These are phyloP conservation scores for Aphanoascus verrucosus DNA, from an alignment of 2,329 filamentous ascomycete genomes.

Conservation along the genomic window DNA sequence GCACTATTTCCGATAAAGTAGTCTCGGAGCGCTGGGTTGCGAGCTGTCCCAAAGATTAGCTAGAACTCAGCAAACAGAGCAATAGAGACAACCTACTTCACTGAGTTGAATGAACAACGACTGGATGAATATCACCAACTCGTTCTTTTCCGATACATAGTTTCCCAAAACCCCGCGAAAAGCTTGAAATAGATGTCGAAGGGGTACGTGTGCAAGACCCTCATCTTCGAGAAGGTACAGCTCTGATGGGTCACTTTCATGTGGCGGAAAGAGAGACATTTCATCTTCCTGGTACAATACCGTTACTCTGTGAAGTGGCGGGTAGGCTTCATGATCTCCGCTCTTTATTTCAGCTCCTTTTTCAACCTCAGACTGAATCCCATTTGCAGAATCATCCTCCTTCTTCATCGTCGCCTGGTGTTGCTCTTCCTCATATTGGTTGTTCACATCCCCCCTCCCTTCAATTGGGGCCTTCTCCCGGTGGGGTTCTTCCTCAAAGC, in stretches of 20 bases:
- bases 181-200: constrained; percentile 47
- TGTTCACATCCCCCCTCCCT: background rate
- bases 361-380: background rate
- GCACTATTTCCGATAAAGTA: constrained; percentile 47
- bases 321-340: constrained; percentile 14
- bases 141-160: constrained; percentile 46
- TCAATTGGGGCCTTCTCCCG: background rate
- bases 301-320: constrained; percentile 37
- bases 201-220: constrained; percentile 41
- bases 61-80: background rate
- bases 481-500: too few species aligned
- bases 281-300: constrained; percentile 47
- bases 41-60: constrained; percentile 35
- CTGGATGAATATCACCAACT: constrained; percentile 47
- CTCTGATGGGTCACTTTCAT: constrained; percentile 43
- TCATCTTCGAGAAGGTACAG: constrained; percentile 49
- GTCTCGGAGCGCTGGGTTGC: constrained; percentile 40
- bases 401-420: background rate
- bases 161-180: constrained; percentile 47
- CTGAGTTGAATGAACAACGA: constrained; percentile 46
- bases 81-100: constrained; percentile 41
- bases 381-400: background rate
- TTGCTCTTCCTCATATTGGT: background rate
- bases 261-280: constrained; percentile 50
- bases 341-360: constrained; percentile 7